Evolutionary conservation across 2,329 filamentous ascomycete species (phyloP).

Genomic region (Venturia carpophila): DNA sequence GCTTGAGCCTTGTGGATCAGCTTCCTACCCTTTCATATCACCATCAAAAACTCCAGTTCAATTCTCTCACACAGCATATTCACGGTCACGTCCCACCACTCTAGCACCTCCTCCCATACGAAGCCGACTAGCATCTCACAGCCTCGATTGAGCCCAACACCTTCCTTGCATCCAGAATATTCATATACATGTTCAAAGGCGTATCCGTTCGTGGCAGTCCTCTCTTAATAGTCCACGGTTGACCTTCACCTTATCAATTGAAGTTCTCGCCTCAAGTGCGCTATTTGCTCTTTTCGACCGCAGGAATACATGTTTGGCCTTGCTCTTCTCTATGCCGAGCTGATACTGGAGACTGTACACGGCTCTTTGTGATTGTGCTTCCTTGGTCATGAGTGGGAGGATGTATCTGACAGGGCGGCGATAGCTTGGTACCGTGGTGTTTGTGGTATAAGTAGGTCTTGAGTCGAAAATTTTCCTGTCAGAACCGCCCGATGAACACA

Average conservation of each 20-base stretch:
- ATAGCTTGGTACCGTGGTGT: not conserved
- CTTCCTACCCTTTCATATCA: no score
- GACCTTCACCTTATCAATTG: not conserved
- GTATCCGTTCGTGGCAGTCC: not conserved
- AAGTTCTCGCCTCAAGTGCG: not conserved
- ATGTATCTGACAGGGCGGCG: not conserved
- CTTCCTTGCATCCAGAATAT: not conserved
- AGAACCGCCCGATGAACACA: not conserved
- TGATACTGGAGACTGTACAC: not conserved
- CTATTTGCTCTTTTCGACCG: not conserved
- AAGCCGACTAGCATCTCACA: not conserved
- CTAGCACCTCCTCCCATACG: not conserved
- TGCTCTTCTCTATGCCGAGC: not conserved
- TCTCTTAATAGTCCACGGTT: not conserved
- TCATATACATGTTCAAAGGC: not conserved
- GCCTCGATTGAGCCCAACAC: not conserved
- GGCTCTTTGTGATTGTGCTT: not conserved
- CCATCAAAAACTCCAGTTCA: no score
- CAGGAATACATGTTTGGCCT: not conserved
- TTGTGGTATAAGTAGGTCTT: not conserved
- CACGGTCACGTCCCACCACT: not conserved
- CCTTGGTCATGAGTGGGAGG: not conserved
- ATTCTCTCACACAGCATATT: no score
- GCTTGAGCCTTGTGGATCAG: no score
- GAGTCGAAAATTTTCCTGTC: not conserved